Base-by-base conservation (phyloP, 768 basidiomycete genomes). In the Arthromyces matolae region DNA sequence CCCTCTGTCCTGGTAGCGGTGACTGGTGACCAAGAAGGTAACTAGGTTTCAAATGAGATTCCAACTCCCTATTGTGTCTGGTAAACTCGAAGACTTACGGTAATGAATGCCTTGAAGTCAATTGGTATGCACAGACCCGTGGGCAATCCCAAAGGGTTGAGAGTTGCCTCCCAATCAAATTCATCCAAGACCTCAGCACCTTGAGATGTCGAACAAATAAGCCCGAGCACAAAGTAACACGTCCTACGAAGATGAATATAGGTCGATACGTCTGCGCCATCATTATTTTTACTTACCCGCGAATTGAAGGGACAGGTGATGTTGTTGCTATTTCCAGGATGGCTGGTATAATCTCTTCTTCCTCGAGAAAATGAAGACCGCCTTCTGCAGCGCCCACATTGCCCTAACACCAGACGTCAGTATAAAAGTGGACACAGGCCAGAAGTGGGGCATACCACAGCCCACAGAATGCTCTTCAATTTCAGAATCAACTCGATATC, bases 381-480 rank as follows among this genome's bases (percentile, higher is more conserved):
- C 91, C 84, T 55, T 86, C 81, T 0, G 89, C 89, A 0, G 94
- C 83, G 2, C 93, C 95, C 42, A 98, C 86, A 61, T 94, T 93
- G 3, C 96, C 96, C 95, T 98, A 54, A 32, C 19, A 29, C n/a
- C n/a, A n/a, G n/a, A n/a, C n/a, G n/a, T n/a, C n/a, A n/a, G n/a
- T n/a, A n/a, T n/a, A n/a, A n/a, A n/a, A n/a, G n/a, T n/a, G n/a
- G n/a, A n/a, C n/a, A n/a, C n/a, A n/a, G n/a, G n/a, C n/a, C n/a
- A n/a, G 19, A 51, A 23, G 4, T 13, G 18, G n/a, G n/a, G 78
- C 89, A 58, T 64, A 97, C 95, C 46, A 98, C 87, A 4, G 93
- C 93, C 96, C 96, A 99, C 0, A 98, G 72, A 12, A 93, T 88
- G 60, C 93, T 95, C 68, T 99, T 98, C 35, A 99, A 66, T 64